Conservation (phyloP, 768 basidiomycete species). For the Boletus subparvulus region DNA sequence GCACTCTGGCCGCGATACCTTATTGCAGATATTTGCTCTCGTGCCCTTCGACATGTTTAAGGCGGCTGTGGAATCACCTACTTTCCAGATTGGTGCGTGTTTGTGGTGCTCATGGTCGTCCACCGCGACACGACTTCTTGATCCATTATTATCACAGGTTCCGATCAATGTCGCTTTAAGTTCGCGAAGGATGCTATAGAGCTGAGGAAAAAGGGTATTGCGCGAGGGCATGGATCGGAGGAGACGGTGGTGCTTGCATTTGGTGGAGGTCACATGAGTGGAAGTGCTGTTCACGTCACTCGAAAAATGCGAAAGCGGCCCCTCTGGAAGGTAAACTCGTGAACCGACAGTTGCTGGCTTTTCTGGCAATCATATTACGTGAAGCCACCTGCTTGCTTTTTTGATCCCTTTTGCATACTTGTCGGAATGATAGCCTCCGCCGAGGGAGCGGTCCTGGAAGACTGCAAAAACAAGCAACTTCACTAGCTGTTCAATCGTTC, state of each 20-base stretch:
- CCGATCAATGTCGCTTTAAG: conserved; percentile 85
- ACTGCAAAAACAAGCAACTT: conserved; percentile 2
- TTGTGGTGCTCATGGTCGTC: conserved; percentile 8
- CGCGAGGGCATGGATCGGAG: conserved; percentile 68
- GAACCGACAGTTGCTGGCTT: conserved; percentile 35
- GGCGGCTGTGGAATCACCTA: conserved; percentile 73
- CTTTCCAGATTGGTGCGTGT: conserved; percentile 72
- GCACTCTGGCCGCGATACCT: conserved; percentile 57
- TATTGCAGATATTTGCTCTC: conserved; percentile 71
- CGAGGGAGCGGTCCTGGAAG: not conserved
- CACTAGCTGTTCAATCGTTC: not conserved
- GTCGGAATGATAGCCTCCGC: conserved; percentile 10
- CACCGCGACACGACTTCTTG: conserved; percentile 5
- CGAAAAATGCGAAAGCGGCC: conserved; percentile 84
- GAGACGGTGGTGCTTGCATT: conserved; percentile 93
- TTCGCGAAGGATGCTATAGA: conserved; percentile 92
- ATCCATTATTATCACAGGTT: conserved; percentile 44
- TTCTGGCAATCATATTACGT: conserved; percentile 30
- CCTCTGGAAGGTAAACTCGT: conserved; percentile 80
- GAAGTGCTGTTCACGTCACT: conserved; percentile 82
- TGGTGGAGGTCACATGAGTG: conserved; percentile 64
- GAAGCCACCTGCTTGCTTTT: conserved; percentile 18
- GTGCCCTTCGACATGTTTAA: conserved; percentile 91
- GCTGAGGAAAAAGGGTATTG: conserved; percentile 73
- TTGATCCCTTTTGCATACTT: conserved; percentile 24